A percentile compares a stretch with the other conserved stretches of the same genome.
Conservation (phyloP, 106 monocot genomes). For the Dioscorea zingiberensis region DNA sequence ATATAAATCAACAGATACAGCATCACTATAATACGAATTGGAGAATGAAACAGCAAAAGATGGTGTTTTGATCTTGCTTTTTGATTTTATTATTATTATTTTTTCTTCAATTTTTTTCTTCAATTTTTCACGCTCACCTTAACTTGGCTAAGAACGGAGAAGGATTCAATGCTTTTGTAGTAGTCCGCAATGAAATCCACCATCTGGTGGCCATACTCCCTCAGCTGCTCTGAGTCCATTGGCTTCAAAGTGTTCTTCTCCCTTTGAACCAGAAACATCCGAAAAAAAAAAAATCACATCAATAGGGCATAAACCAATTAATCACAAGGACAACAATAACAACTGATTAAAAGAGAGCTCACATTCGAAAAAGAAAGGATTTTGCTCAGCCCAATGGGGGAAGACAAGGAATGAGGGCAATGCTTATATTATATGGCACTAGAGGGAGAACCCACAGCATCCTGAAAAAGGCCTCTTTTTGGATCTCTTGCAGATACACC, state of each 20-base stretch:
- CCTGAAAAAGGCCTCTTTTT: too few species aligned
- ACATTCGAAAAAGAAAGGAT: not conserved
- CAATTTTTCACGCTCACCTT: conserved; percentile 33
- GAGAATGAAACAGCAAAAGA: too few species aligned
- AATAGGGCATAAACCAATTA: not conserved
- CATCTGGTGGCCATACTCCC: conserved; percentile 75
- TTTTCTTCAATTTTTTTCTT: too few species aligned
- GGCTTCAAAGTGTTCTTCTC: conserved; percentile 49
- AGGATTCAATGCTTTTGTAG: conserved; percentile 62
- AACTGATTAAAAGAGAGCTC: not conserved
- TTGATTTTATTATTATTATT: too few species aligned
- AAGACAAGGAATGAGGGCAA: too few species aligned
- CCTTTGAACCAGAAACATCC: conserved; percentile 15
- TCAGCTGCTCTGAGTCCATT: conserved; percentile 82
- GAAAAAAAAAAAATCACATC: not conserved
- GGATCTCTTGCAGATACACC: too few species aligned
- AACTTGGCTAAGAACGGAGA: conserved; percentile 76
- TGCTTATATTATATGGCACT: too few species aligned
- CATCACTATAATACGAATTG: too few species aligned
- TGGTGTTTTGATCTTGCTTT: too few species aligned
- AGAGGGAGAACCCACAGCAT: too few species aligned
- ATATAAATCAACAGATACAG: too few species aligned
- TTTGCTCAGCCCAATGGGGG: not conserved
- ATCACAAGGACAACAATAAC: not conserved
- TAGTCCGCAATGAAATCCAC: conserved; percentile 90